A percentile compares a stretch with the other conserved stretches of the same genome.
These are phyloP conservation scores for Trichocladium antarcticum DNA, from an alignment of 495 filamentous ascomycete species.

Conservation along the genomic window DNA sequence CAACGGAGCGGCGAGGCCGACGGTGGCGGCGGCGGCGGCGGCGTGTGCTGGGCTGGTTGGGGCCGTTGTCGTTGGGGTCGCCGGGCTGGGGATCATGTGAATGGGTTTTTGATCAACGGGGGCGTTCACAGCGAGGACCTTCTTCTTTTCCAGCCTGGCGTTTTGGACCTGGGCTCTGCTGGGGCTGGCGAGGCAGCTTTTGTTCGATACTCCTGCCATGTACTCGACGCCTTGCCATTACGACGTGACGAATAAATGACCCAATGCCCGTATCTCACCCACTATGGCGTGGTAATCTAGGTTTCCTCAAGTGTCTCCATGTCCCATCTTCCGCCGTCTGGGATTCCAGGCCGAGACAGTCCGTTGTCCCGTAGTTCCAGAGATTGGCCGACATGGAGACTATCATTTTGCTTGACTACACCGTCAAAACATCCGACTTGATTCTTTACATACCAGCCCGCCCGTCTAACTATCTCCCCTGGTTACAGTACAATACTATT, in stretches of 20 bases:
- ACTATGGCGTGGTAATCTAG: no score
- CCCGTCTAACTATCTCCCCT: no score
- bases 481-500: background rate
- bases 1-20: conserved; percentile 21
- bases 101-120: background rate
- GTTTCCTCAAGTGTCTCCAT: no score
- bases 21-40: no score
- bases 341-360: no score
- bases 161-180: background rate
- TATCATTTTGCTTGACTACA: no score
- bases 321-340: no score
- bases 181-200: no score
- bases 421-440: background rate
- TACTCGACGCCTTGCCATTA: background rate
- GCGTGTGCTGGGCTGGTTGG: conserved; percentile 15
- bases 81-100: conserved; percentile 13
- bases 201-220: background rate
- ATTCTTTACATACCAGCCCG: background rate
- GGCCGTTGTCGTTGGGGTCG: conserved; percentile 16
- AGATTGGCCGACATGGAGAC: no score
- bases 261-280: background rate
- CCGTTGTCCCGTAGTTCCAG: no score
- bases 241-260: conserved; percentile 4
- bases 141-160: background rate
- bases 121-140: no score